phyloP scores from a whole-genome alignment of 331 rosid species.

The Rosa hybrid region DNA sequence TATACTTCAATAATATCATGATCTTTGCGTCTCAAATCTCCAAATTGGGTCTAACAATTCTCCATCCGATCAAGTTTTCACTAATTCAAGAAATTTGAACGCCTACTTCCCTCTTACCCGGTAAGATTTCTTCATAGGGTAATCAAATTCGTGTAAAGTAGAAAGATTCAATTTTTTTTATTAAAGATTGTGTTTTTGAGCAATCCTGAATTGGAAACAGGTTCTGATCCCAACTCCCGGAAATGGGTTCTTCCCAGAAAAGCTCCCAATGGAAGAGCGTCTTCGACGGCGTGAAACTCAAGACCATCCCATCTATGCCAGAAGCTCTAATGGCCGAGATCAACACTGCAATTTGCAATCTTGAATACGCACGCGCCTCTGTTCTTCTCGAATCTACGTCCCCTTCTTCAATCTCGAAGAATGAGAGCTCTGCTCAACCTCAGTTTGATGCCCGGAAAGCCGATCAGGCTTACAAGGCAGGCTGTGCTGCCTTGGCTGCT shows the following conservation, averaged over 20 bases:
- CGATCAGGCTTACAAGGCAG: constrained; percentile 79
- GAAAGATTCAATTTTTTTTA: background rate
- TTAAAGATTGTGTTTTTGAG: background rate
- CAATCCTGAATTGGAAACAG: constrained; percentile 6
- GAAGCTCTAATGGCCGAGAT: constrained; percentile 81
- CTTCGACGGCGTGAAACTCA: constrained; percentile 59
- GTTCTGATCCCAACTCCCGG: background rate
- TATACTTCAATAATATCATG: background rate
- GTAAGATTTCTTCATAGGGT: background rate
- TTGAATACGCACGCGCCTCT: constrained; percentile 68
- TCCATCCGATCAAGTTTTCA: background rate
- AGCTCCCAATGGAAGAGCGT: constrained; percentile 66
- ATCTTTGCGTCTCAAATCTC: background rate
- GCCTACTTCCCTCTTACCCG: background rate
- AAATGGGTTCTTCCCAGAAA: constrained; percentile 26
- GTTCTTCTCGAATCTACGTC: constrained; percentile 41
- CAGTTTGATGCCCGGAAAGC: constrained; percentile 61
- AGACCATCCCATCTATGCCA: constrained; percentile 63
- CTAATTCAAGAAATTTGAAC: background rate
- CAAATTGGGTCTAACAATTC: background rate
- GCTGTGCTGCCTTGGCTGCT: constrained; percentile 78
- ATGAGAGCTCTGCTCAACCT: constrained; percentile 7
- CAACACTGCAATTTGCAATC: constrained; percentile 71
- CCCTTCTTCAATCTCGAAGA: constrained; percentile 17
- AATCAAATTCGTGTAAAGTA: background rate